phyloP scores from a whole-genome alignment of 2,329 filamentous ascomycete species.

The Ampelomyces quisqualis region DNA sequence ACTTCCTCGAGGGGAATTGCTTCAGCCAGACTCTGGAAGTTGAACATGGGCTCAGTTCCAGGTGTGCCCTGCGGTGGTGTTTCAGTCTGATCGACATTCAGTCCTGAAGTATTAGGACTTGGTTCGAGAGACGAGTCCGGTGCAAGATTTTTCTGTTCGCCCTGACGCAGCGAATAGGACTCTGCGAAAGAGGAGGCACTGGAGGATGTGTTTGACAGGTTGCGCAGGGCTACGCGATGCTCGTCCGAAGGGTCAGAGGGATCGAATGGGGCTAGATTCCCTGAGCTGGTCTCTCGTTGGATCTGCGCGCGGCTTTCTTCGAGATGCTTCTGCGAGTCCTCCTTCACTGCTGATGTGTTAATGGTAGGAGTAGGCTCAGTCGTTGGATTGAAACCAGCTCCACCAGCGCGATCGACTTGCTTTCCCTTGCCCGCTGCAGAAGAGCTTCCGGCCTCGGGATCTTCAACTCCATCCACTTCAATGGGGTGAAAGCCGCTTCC shows the following conservation, averaged over 20 bases:
- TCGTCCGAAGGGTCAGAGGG: conserved; percentile 33
- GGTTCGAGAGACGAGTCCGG: conserved; percentile 52
- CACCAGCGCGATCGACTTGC: conserved; percentile 47
- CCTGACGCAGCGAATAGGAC: conserved; percentile 48
- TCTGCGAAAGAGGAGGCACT: conserved; percentile 75
- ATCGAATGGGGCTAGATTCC: conserved; percentile 49
- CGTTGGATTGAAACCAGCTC: conserved; percentile 45
- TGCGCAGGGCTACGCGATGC: conserved; percentile 70
- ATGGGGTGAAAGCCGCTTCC: conserved; percentile 51
- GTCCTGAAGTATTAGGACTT: conserved; percentile 56
- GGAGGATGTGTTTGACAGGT: conserved; percentile 85
- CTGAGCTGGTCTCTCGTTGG: conserved; percentile 38
- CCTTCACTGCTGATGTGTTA: conserved; percentile 38
- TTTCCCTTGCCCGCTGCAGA: conserved; percentile 50
- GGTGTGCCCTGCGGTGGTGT: conserved; percentile 45
- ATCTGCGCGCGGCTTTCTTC: conserved; percentile 49
- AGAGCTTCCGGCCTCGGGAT: conserved; percentile 28
- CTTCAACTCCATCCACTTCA: conserved; percentile 54
- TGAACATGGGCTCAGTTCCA: conserved; percentile 78
- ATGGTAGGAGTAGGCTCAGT: conserved; percentile 48
- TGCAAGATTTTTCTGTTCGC: conserved; percentile 34
- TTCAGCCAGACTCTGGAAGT: conserved; percentile 82
- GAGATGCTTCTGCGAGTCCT: conserved; percentile 49
- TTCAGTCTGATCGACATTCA: conserved; percentile 43
- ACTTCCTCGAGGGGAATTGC: conserved; percentile 69